Evolutionary conservation across 176 grass and related monocot genomes (phyloP).

Genomic region (Oryza nivara): DNA sequence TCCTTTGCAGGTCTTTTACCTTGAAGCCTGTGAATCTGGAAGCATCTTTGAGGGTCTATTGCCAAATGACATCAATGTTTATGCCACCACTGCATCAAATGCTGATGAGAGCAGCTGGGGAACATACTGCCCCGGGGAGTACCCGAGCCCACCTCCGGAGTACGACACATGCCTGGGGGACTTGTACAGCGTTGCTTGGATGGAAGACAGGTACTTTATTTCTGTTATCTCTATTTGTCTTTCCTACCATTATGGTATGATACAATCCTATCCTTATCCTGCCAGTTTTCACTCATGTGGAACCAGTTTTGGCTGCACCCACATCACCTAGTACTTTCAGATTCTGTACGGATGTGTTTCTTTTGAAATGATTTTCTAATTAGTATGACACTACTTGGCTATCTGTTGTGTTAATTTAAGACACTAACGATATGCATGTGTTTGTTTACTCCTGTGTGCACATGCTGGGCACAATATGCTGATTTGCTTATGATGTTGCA

Average conservation of each 20-base stretch:
- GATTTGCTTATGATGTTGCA: background rate
- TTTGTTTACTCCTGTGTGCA: slow-evolving; percentile 39
- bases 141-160: slow-evolving; percentile 65
- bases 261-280: slow-evolving; percentile 16
- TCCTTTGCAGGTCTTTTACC: slow-evolving; percentile 83
- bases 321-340: slow-evolving; percentile 23
- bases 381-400: slow-evolving; percentile 26
- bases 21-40: slow-evolving; percentile 98
- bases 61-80: slow-evolving; percentile 77
- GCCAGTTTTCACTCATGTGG: slow-evolving; percentile 14
- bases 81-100: slow-evolving; percentile 94
- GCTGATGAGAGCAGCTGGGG: slow-evolving; percentile 97
- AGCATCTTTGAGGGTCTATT: slow-evolving; percentile 95
- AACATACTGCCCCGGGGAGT: slow-evolving; percentile 86
- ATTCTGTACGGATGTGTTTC: background rate
- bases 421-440: slow-evolving; percentile 21
- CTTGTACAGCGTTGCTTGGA: slow-evolving; percentile 91
- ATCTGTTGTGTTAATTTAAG: slow-evolving; percentile 18
- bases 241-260: background rate
- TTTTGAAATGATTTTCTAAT: slow-evolving; percentile 32
- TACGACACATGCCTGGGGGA: slow-evolving; percentile 95
- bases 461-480: slow-evolving; percentile 17
- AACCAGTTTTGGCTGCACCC: slow-evolving; percentile 11
- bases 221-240: background rate
- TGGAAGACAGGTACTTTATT: slow-evolving; percentile 88